A percentile compares a stretch with the other conserved stretches of the same genome.
These are phyloP conservation scores for Lecanosticta acicola DNA, from an alignment of 2,329 filamentous ascomycete genomes.

Conservation along the genomic window DNA sequence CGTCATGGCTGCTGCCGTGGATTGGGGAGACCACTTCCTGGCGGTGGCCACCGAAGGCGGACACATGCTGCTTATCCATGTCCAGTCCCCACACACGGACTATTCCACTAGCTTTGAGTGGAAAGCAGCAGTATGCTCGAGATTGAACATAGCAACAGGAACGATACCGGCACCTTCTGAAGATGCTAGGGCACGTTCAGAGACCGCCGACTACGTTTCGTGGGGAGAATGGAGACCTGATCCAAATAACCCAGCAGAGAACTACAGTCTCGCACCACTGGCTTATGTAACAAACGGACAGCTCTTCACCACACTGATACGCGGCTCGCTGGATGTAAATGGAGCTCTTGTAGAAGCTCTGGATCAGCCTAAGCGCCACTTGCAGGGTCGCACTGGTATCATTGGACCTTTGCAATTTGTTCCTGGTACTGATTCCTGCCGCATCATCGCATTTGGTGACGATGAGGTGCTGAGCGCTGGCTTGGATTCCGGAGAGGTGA, in stretches of 20 bases:
- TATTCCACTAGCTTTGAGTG: slow-evolving; percentile 12
- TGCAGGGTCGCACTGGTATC: slow-evolving; percentile 8
- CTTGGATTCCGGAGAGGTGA: too few relatives aligned
- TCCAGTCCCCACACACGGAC: slow-evolving; percentile 36
- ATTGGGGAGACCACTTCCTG: slow-evolving; percentile 27
- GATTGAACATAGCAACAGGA: too few relatives aligned
- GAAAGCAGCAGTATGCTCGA: slow-evolving; percentile 11
- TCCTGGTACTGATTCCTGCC: slow-evolving; percentile 6
- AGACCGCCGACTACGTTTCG: slow-evolving; percentile 7
- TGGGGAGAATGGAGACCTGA: slow-evolving; percentile 9
- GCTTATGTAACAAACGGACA: not conserved
- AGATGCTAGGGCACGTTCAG: too few relatives aligned
- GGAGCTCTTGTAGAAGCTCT: not conserved
- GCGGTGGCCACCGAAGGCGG: slow-evolving; percentile 40
- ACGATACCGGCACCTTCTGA: slow-evolving; percentile 26
- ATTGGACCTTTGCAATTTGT: slow-evolving; percentile 21
- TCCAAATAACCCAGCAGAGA: not conserved
- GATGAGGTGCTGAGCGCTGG: slow-evolving; percentile 24
- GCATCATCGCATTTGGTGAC: slow-evolving; percentile 32
- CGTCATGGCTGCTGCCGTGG: slow-evolving; percentile 2
- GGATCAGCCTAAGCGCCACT: not conserved
- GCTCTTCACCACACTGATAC: too few relatives aligned
- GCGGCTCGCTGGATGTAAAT: too few relatives aligned
- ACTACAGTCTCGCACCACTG: not conserved
- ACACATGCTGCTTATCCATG: slow-evolving; percentile 34